These are phyloP conservation scores for Wickerhamomyces ciferrii DNA, from an alignment of 805 yeast genomes.

Conservation along the genomic window DNA sequence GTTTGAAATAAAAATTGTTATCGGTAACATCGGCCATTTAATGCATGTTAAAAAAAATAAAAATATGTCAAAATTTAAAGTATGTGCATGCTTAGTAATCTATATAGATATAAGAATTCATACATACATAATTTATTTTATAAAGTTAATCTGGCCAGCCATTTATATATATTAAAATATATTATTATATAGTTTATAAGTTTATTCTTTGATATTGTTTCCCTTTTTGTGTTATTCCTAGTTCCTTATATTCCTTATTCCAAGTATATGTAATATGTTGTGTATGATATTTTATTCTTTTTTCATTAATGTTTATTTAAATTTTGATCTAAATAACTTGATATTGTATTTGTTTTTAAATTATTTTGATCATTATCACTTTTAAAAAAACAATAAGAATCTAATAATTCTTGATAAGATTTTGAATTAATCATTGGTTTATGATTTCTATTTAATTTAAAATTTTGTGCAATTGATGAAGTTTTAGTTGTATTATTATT, in stretches of 20 bases:
- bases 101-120: no score
- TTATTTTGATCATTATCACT: conserved; percentile 12
- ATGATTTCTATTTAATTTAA: conserved; percentile 6
- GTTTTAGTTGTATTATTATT: background rate
- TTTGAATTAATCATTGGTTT: conserved; percentile 40
- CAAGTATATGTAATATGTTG: no score
- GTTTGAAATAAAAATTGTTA: no score
- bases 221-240: no score
- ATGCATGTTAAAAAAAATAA: background rate
- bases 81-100: background rate
- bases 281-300: no score
- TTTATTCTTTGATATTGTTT: no score
- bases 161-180: no score
- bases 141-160: background rate
- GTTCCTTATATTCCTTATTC: no score
- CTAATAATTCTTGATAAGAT: conserved; percentile 50
- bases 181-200: no score
- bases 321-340: conserved; percentile 19
- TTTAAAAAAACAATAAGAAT: conserved; percentile 56
- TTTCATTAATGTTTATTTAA: background rate
- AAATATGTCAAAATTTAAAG: no score
- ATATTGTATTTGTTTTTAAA: conserved; percentile 20
- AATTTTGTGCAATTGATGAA: background rate
- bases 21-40: no score
- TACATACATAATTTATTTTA: no score